These are phyloP conservation scores for Mucor racemosus DNA, from an alignment of 371 early-diverging fungal species.

Conservation along the genomic window DNA sequence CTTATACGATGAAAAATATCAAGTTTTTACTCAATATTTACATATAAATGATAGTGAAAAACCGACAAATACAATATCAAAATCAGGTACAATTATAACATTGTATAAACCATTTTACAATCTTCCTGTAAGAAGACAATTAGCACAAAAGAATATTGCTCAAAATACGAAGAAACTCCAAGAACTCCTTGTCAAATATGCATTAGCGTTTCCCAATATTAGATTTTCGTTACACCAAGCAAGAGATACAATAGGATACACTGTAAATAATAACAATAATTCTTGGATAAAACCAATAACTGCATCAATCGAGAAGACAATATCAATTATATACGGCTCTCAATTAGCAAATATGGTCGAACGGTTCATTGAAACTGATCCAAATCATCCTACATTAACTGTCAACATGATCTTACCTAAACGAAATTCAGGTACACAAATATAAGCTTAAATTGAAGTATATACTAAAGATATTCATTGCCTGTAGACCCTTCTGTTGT, in stretches of 20 bases:
- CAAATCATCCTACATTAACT: conserved; percentile 12
- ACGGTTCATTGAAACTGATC: conserved; percentile 14
- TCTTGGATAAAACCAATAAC: conserved; percentile 39
- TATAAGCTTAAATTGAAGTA: neutral
- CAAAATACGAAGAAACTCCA: conserved; percentile 28
- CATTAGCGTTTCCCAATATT: conserved; percentile 37
- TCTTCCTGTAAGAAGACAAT: conserved; percentile 53
- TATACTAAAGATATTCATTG: neutral
- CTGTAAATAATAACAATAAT: conserved; percentile 9
- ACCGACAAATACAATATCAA: neutral
- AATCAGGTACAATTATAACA: conserved; percentile 41
- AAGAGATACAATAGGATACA: conserved; percentile 20
- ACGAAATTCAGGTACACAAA: conserved; percentile 30
- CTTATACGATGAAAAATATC: neutral
- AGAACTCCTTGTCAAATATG: conserved; percentile 35
- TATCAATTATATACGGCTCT: conserved; percentile 30
- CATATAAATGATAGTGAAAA: neutral
- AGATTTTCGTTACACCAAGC: conserved; percentile 34
- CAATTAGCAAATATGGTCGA: conserved; percentile 29
- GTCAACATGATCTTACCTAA: conserved; percentile 38
- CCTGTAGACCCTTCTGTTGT: conserved; percentile 33
- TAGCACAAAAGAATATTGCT: conserved; percentile 30
- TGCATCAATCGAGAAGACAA: conserved; percentile 16
- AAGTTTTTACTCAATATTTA: neutral
- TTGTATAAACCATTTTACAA: conserved; percentile 45